These are phyloP conservation scores for Lotus japonicus DNA, from an alignment of 306 rosid genomes.

Conservation along the genomic window DNA sequence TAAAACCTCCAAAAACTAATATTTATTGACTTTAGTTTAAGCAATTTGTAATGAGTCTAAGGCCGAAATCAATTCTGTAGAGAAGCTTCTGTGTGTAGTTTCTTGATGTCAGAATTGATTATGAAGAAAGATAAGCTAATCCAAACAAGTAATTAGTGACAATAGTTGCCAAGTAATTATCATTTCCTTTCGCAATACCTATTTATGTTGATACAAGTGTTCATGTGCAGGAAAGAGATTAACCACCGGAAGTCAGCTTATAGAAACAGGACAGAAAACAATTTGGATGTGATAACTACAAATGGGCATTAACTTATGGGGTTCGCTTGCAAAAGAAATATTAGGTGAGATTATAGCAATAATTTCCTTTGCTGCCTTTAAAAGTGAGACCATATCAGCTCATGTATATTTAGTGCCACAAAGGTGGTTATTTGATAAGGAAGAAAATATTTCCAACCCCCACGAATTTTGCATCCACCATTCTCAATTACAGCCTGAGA, in stretches of 20 bases:
- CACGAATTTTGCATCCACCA: slow-evolving; percentile 8
- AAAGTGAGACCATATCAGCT: slow-evolving; percentile 5
- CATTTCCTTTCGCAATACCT: background rate
- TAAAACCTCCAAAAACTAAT: no score
- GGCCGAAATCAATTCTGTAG: no score
- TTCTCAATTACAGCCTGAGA: slow-evolving; percentile 9
- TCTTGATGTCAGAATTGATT: background rate
- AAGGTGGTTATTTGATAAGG: slow-evolving; percentile 18
- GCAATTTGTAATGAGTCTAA: no score
- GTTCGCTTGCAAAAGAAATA: slow-evolving; percentile 14
- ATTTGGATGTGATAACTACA: slow-evolving; percentile 27
- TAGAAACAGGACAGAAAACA: slow-evolving; percentile 44
- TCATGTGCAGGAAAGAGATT: slow-evolving; percentile 60
- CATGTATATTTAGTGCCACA: slow-evolving; percentile 28
- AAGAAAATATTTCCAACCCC: slow-evolving; percentile 15
- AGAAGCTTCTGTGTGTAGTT: no score
- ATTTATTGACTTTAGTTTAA: no score
- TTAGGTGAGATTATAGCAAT: slow-evolving; percentile 16
- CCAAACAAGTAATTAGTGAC: background rate
- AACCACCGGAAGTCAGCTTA: slow-evolving; percentile 37
- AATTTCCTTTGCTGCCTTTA: slow-evolving; percentile 16
- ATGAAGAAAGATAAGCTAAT: background rate
- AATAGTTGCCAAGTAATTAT: background rate
- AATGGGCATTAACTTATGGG: slow-evolving; percentile 44
- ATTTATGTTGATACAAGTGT: background rate